Conservation (phyloP, 192 early-diverging fungal genomes). For the Entomortierella parvispora region DNA sequence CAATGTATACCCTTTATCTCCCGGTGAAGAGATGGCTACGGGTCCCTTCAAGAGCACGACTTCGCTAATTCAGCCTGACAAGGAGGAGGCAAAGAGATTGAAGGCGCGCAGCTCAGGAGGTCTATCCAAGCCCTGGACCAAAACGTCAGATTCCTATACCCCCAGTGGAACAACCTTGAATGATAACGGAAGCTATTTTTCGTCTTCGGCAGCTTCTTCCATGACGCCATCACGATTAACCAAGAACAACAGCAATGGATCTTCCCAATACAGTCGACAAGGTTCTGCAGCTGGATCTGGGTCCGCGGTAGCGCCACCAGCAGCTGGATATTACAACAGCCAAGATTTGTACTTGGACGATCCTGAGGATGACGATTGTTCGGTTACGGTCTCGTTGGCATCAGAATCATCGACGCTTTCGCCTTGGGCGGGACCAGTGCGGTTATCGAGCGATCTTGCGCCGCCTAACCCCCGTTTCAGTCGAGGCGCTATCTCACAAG, state of each 20-base stretch:
- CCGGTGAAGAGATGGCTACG: constrained; percentile 8
- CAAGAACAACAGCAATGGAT: constrained; percentile 35
- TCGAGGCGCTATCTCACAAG: constrained; percentile 37
- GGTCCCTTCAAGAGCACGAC: constrained; percentile 47
- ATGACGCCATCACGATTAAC: constrained; percentile 11
- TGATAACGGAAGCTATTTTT: constrained; percentile 37
- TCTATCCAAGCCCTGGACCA: constrained; percentile 23
- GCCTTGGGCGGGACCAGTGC: constrained; percentile 31
- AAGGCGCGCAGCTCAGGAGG: neutral
- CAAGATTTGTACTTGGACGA: constrained; percentile 36
- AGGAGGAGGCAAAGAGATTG: neutral
- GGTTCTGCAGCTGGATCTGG: neutral
- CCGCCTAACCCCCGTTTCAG: constrained; percentile 47
- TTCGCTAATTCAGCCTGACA: constrained; percentile 29
- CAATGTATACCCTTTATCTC: constrained; percentile 1
- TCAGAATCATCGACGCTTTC: constrained; percentile 32
- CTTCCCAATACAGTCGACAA: constrained; percentile 20
- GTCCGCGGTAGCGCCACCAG: neutral
- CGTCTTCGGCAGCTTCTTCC: constrained; percentile 23
- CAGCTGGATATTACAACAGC: constrained; percentile 33
- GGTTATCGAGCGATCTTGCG: constrained; percentile 27
- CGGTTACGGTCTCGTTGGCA: constrained; percentile 17
- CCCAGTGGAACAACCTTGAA: constrained; percentile 37
- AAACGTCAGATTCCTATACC: constrained; percentile 18
- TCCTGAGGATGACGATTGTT: constrained; percentile 26